Evolutionary conservation across 2,329 filamentous ascomycete species (phyloP).

Genomic region (Neodidymelliopsis sp.): DNA sequence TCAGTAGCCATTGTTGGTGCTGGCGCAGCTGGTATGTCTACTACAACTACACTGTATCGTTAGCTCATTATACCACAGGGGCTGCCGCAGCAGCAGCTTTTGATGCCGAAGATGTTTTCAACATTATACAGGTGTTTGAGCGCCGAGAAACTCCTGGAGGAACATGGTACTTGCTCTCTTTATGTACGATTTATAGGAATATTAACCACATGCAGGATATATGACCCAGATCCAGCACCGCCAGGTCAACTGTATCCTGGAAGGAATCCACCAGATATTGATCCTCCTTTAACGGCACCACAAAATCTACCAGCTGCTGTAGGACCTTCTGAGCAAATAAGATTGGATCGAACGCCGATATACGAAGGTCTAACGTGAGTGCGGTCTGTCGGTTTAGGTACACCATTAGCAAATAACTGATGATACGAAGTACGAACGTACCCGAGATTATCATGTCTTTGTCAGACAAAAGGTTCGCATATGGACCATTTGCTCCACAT

Average conservation of each 20-base stretch:
- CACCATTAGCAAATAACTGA: no score
- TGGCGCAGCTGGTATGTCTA: constrained; percentile 36
- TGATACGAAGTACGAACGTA: constrained; percentile 59
- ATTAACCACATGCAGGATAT: constrained; percentile 55
- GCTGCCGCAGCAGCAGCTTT: constrained; percentile 46
- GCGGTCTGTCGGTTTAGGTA: no score
- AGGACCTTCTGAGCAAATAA: constrained; percentile 53
- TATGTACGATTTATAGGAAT: neutral
- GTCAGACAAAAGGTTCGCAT: constrained; percentile 61
- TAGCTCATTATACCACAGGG: constrained; percentile 25
- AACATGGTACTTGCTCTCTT: constrained; percentile 37
- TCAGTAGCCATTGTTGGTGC: constrained; percentile 25
- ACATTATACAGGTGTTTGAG: constrained; percentile 47
- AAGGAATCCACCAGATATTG: constrained; percentile 54
- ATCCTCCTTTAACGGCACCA: constrained; percentile 51
- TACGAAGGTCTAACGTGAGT: constrained; percentile 61
- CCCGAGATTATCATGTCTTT: constrained; percentile 65
- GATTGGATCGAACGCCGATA: constrained; percentile 59
- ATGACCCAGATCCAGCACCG: constrained; percentile 55
- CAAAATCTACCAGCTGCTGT: constrained; percentile 7
- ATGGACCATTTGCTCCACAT: constrained; percentile 65
- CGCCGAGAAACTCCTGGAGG: constrained; percentile 45
- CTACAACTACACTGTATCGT: constrained; percentile 8
- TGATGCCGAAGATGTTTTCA: constrained; percentile 44
- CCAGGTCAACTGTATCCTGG: constrained; percentile 53